These are phyloP conservation scores for Pichia sp. DNA, from an alignment of 1,139 yeast species.

Conservation along the genomic window DNA sequence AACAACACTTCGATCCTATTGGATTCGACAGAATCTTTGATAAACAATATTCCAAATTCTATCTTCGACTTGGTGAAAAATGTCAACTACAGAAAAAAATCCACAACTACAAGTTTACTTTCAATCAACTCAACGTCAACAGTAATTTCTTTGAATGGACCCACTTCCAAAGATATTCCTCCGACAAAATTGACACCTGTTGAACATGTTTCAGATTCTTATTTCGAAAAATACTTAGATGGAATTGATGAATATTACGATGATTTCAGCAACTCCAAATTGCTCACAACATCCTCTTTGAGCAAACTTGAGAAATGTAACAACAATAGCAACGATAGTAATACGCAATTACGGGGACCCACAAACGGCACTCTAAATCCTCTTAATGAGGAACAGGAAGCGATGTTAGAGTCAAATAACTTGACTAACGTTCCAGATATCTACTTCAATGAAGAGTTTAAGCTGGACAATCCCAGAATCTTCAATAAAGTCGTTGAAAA, in stretches of 20 bases:
- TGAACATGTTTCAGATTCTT: slow-evolving; percentile 46
- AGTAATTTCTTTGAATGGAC: slow-evolving; percentile 51
- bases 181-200: slow-evolving; percentile 67
- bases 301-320: slow-evolving; percentile 30
- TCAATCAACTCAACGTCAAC: slow-evolving; percentile 32
- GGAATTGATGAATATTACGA: slow-evolving; percentile 53
- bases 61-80: slow-evolving; percentile 43
- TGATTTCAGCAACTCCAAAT: slow-evolving; percentile 46
- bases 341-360: background rate
- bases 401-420: slow-evolving; percentile 24
- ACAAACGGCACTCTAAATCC: slow-evolving; percentile 5
- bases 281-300: slow-evolving; percentile 47
- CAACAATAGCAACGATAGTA: background rate
- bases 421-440: slow-evolving; percentile 57
- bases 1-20: slow-evolving; percentile 4
- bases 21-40: slow-evolving; percentile 9
- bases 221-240: slow-evolving; percentile 46
- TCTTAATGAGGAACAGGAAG: slow-evolving; percentile 25
- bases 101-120: slow-evolving; percentile 29
- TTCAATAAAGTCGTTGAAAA: slow-evolving; percentile 70
- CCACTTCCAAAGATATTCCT: slow-evolving; percentile 82
- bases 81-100: slow-evolving; percentile 45
- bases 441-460: slow-evolving; percentile 64
- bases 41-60: slow-evolving; percentile 11
- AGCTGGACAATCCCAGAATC: slow-evolving; percentile 82